Evolutionary conservation across 371 early-diverging fungal genomes (phyloP).

Genomic region (Blyttiomyces sp.): DNA sequence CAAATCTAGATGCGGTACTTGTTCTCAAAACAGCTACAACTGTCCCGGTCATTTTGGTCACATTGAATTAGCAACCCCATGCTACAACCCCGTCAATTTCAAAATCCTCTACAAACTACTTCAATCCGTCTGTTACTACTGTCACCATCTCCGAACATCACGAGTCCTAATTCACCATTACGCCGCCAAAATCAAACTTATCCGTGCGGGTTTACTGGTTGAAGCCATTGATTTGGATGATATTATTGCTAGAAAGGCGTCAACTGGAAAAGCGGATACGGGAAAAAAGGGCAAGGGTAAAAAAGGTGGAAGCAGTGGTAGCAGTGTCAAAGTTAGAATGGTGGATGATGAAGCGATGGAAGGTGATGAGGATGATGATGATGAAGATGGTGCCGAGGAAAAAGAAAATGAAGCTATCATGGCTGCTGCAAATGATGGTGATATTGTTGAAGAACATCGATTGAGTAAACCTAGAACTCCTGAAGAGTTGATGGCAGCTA

Average conservation of each 20-base stretch:
- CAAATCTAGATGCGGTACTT: conserved; percentile 76
- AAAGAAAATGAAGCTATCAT: conserved; percentile 43
- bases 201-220: conserved; percentile 60
- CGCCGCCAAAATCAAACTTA: conserved; percentile 39
- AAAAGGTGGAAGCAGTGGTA: conserved; percentile 1
- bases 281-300: conserved; percentile 4
- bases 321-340: conserved; percentile 18
- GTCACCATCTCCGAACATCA: conserved; percentile 81
- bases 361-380: conserved; percentile 32
- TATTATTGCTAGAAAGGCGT: conserved; percentile 28
- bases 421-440: conserved; percentile 44
- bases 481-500: conserved; percentile 70
- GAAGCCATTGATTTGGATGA: conserved; percentile 81
- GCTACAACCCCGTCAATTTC: conserved; percentile 95
- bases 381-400: conserved; percentile 27
- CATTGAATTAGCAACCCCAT: conserved; percentile 95
- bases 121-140: conserved; percentile 85
- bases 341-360: conserved; percentile 44
- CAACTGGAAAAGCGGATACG: not conserved
- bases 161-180: conserved; percentile 43
- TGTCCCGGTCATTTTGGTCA: conserved; percentile 99
- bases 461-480: conserved; percentile 70
- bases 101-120: conserved; percentile 81
- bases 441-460: conserved; percentile 48
- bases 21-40: conserved; percentile 71